Evolutionary conservation across 73 alveolate genomes (phyloP), one percentile per base, ranked within the genome.

Genomic region (Paramecium bursaria): DNA sequence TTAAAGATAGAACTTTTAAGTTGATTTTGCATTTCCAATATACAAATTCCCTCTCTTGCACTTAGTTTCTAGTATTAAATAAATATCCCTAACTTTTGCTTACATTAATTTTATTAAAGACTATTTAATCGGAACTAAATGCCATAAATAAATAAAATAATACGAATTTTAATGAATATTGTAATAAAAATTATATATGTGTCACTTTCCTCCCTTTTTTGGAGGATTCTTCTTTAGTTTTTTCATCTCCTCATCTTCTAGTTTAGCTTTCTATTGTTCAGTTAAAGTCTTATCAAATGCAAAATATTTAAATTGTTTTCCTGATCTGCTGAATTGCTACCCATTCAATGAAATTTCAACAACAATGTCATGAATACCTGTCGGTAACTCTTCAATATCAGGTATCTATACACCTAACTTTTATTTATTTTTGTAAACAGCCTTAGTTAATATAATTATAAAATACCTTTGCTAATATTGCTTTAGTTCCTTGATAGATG

Each of bases 191-290:
- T n/a, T n/a, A n/a, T n/a, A n/a, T n/a, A n/a, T n/a, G n/a, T n/a
- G n/a, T n/a, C n/a, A n/a, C n/a, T n/a, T n/a, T 67, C 82, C 33
- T 67, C 44, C 44, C 82, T 67, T 67, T 19, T 79, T 79, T 21
- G 89, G 89, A 15, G 61, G 49, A 48, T 54, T 79, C 74, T 79
- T 79, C 54, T 79, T 79, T 52, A 79, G 46, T 53, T 79, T 79
- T 21, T 79, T 79, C 10, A 79, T 15, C 54, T 79, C 89, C n/a
- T 61, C 89, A 55, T 79, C 89, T 54, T 79, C 89, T 31, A 79
- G 23, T 44, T 79, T 79, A n/a, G 51, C 46, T 79, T 73, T 79
- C 48, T 79, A 31, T n/a, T 79, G 29, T 31, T 53, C 67, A 39
- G 77, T 61, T 19, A 79, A 11, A 5, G 75, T 48, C 46, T 79